A percentile compares a stretch with the other conserved stretches of the same genome.
These are phyloP conservation scores for Gautieria morchelliformis DNA, from an alignment of 768 basidiomycete genomes.

Conservation along the genomic window DNA sequence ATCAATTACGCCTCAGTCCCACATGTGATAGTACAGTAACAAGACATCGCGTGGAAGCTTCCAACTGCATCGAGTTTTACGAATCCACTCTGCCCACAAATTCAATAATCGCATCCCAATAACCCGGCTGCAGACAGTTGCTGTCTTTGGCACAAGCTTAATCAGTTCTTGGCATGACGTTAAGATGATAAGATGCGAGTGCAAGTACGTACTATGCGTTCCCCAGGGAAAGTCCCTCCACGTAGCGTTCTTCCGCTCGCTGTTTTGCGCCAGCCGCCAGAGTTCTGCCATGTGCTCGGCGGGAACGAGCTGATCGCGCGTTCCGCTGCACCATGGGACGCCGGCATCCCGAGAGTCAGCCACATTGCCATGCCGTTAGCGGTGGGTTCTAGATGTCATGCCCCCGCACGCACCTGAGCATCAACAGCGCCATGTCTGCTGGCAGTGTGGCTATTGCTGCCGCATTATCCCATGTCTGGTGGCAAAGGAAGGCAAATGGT, in stretches of 20 bases:
- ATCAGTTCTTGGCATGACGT: not conserved
- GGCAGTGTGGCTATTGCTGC: constrained; percentile 38
- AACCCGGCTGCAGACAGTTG: constrained; percentile 9
- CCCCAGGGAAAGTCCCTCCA: constrained; percentile 26
- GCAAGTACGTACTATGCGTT: constrained; percentile 19
- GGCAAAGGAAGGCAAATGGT: constrained; percentile 69
- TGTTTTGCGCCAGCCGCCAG: constrained; percentile 45
- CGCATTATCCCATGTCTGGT: constrained; percentile 82
- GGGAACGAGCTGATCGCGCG: constrained; percentile 62
- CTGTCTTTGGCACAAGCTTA: constrained; percentile 13
- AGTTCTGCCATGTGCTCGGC: constrained; percentile 66
- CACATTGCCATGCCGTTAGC: constrained; percentile 40
- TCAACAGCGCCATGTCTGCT: constrained; percentile 21
- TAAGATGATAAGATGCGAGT: too few relatives aligned
- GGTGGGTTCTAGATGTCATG: constrained; percentile 21
- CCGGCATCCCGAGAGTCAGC: too few relatives aligned
- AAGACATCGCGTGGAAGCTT: not conserved
- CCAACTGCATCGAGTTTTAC: not conserved
- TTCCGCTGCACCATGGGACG: constrained; percentile 47
- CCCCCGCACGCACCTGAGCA: constrained; percentile 26
- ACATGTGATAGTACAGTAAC: too few relatives aligned
- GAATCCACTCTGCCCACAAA: constrained; percentile 1
- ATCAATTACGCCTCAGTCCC: too few relatives aligned
- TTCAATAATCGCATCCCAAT: constrained; percentile 5
- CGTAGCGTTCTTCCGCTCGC: constrained; percentile 12